A percentile compares a stretch with the other conserved stretches of the same genome.
phyloP scores from a whole-genome alignment of 441 rosid species.

The Populus trichocarpa region DNA sequence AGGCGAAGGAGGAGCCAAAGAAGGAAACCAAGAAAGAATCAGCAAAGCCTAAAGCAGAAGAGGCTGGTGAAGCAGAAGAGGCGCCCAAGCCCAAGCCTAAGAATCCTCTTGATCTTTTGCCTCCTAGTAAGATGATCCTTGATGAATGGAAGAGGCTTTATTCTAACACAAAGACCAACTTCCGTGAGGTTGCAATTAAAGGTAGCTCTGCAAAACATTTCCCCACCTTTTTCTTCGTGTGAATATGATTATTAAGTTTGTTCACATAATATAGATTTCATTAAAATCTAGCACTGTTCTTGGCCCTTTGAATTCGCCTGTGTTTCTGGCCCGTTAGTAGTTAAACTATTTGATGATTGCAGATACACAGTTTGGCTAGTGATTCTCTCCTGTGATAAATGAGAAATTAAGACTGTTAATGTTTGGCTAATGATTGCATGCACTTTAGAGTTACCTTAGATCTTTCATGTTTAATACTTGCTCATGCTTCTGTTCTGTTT shows the following conservation, averaged over 20 bases:
- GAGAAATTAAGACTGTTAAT: not conserved
- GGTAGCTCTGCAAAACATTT: slow-evolving; percentile 35
- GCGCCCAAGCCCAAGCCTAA: slow-evolving; percentile 85
- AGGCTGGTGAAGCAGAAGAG: slow-evolving; percentile 44
- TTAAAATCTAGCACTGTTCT: not conserved
- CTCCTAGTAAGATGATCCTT: slow-evolving; percentile 81
- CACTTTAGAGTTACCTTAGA: not conserved
- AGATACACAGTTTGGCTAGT: not conserved
- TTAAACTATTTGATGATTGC: not conserved
- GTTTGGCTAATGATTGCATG: not conserved
- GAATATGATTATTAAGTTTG: not conserved
- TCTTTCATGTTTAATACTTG: not conserved
- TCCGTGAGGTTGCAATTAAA: slow-evolving; percentile 89
- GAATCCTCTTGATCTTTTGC: slow-evolving; percentile 83
- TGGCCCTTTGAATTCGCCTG: not conserved
- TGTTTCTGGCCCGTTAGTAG: no score
- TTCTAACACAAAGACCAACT: slow-evolving; percentile 83
- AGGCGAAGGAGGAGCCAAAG: slow-evolving; percentile 20
- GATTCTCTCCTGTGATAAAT: not conserved
- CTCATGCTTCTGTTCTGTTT: not conserved
- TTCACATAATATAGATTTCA: not conserved
- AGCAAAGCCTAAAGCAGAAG: slow-evolving; percentile 47
- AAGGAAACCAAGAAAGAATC: slow-evolving; percentile 49
- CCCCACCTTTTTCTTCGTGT: not conserved
- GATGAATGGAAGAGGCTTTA: slow-evolving; percentile 96